Percentiles rank a stretch among this genome's conserved stretches.
phyloP scores from a whole-genome alignment of 768 basidiomycete genomes.

The Nevesoporus exiguus region DNA sequence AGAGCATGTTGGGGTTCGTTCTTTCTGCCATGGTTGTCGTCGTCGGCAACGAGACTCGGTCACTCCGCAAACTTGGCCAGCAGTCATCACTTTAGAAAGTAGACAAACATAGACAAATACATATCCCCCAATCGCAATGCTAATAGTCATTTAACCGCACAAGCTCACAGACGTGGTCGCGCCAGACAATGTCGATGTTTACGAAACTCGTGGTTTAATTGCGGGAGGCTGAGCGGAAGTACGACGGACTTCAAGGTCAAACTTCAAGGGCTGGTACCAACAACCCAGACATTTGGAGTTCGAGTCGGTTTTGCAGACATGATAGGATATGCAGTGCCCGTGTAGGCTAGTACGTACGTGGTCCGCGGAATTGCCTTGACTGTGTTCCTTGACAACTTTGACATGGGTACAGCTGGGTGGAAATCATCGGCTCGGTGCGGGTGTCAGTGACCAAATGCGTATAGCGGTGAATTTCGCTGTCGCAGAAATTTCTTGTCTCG shows the following conservation, averaged over 20 bases:
- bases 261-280: too few species aligned
- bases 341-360: background rate
- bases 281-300: too few species aligned
- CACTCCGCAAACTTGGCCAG: background rate
- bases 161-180: background rate
- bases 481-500: background rate
- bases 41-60: constrained; percentile 1
- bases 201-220: background rate
- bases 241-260: background rate
- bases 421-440: constrained; percentile 13
- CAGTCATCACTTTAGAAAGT: constrained; percentile 8
- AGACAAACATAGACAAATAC: constrained; percentile 18
- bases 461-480: background rate
- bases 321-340: too few species aligned
- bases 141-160: background rate
- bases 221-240: too few species aligned
- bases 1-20: constrained; percentile 57
- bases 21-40: constrained; percentile 35
- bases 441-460: constrained; percentile 18
- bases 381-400: background rate
- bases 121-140: background rate
- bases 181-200: background rate
- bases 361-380: background rate
- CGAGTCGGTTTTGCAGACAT: too few species aligned
- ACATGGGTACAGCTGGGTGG: background rate